Percentiles rank a stretch among this genome's conserved stretches.
Evolutionary conservation across 306 rosid genomes (phyloP).

Genomic region (Elaeagnus macrophylla): DNA sequence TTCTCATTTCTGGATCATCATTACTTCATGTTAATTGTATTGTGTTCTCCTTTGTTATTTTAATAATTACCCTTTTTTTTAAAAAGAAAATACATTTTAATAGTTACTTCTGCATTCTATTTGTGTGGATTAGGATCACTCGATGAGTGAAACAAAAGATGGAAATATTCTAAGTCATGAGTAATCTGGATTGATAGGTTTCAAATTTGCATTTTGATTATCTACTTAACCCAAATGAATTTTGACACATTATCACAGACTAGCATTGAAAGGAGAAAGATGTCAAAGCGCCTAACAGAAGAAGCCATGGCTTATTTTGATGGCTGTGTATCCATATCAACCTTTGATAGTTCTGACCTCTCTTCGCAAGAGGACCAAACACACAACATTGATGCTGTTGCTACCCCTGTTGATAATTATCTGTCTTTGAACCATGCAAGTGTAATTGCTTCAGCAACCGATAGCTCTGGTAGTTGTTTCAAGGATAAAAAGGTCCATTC

Average conservation of each 20-base stretch:
- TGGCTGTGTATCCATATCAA: constrained; percentile 80
- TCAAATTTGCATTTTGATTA: constrained; percentile 8
- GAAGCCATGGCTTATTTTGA: constrained; percentile 95
- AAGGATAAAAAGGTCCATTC: constrained; percentile 21
- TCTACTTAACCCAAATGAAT: constrained; percentile 8
- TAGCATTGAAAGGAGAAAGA: constrained; percentile 85
- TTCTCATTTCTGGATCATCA: too few relatives aligned
- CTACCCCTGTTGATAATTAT: constrained; percentile 28
- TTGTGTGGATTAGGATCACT: too few relatives aligned
- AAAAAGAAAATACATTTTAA: too few relatives aligned
- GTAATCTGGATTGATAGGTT: not conserved
- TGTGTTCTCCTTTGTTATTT: too few relatives aligned
- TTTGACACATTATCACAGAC: constrained; percentile 35
- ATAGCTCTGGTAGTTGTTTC: constrained; percentile 18
- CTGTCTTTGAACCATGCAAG: constrained; percentile 42
- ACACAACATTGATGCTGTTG: constrained; percentile 31
- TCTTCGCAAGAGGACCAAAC: constrained; percentile 87
- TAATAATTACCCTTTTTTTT: too few relatives aligned
- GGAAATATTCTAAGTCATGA: not conserved
- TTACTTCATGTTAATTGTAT: too few relatives aligned
- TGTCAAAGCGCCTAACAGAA: constrained; percentile 79
- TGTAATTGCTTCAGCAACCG: constrained; percentile 28
- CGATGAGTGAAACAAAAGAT: not conserved
- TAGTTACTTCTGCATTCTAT: too few relatives aligned
- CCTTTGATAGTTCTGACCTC: constrained; percentile 93